A percentile compares a stretch with the other conserved stretches of the same genome.
Conservation (phyloP, 139 green algal species). For the Micractinium conductrix region DNA sequence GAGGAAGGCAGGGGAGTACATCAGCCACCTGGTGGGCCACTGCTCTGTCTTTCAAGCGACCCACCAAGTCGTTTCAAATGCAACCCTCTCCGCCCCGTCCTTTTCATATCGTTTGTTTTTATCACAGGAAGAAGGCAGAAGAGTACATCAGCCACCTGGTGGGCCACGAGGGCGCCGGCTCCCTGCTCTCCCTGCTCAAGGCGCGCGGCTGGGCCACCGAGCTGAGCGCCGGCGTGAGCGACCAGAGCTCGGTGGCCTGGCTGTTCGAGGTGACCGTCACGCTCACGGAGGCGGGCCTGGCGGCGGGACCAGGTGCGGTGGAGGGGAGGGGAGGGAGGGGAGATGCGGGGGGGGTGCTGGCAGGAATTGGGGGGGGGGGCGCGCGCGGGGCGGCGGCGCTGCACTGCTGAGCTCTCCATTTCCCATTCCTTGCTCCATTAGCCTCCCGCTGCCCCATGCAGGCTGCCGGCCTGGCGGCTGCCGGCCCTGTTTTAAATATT, state of each 20-base stretch:
- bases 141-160: constrained; percentile 94
- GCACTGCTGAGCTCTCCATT: too few species aligned
- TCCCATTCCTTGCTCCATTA: too few species aligned
- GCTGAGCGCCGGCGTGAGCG: constrained; percentile 84
- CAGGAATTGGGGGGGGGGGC: too few species aligned
- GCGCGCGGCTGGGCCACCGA: constrained; percentile 79
- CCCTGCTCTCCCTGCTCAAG: constrained; percentile 87
- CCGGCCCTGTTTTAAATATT: neutral
- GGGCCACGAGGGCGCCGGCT: constrained; percentile 91
- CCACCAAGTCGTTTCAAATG: too few species aligned
- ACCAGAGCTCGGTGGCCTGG: constrained; percentile 68
- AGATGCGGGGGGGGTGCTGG: neutral
- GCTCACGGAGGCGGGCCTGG: constrained; percentile 86
- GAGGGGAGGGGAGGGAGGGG: neutral
- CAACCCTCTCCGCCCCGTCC: neutral
- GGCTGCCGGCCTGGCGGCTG: too few species aligned
- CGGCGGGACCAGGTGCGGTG: constrained; percentile 55
- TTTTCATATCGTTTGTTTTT: neutral
- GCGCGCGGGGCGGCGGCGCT: too few species aligned
- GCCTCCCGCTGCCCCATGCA: too few species aligned
- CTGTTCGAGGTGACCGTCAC: constrained; percentile 84
- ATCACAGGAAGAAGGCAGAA: constrained; percentile 78
- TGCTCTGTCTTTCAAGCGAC: too few species aligned
- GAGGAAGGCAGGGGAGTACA: too few species aligned
- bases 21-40: too few species aligned